These are phyloP conservation scores for Silene latifolia DNA, from an alignment of 148 eudicot genomes.

Conservation along the genomic window DNA sequence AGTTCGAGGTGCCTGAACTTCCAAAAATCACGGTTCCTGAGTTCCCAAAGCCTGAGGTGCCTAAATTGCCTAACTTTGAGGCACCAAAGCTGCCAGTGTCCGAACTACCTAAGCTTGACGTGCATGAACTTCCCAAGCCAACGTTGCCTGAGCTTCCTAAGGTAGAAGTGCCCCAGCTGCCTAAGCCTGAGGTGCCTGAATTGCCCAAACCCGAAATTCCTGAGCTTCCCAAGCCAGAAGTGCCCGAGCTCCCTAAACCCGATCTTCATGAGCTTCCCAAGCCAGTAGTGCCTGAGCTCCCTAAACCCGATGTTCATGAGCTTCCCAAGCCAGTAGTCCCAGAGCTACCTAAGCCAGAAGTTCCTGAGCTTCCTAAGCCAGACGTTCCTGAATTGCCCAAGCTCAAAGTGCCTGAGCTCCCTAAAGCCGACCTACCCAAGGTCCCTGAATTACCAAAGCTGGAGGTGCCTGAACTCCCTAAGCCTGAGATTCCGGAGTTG, in stretches of 20 bases:
- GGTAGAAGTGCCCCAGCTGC: background rate
- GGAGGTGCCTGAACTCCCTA: conserved; percentile 14
- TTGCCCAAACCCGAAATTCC: background rate
- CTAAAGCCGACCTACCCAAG: too few species aligned
- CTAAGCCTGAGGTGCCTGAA: conserved; percentile 10
- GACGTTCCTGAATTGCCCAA: conserved; percentile 10
- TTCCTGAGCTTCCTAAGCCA: too few species aligned
- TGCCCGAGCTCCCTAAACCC: conserved; percentile 1
- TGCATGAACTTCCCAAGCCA: conserved; percentile 18
- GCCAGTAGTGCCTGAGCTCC: background rate
- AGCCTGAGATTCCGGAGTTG: conserved; percentile 17
- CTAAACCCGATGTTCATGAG: too few species aligned
- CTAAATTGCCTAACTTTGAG: conserved; percentile 12
- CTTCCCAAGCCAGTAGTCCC: too few species aligned
- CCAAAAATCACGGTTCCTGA: conserved; percentile 4
- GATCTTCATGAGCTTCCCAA: conserved; percentile 9
- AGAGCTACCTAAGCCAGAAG: conserved; percentile 4
- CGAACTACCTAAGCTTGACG: conserved; percentile 12
- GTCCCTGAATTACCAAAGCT: conserved; percentile 16
- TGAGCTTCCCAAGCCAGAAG: background rate
- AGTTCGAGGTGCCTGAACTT: background rate
- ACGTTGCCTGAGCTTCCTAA: background rate
- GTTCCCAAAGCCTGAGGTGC: conserved; percentile 1
- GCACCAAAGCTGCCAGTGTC: background rate
- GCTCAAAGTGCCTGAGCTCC: background rate